These are phyloP conservation scores for Ophiocordyceps camponoti-floridani DNA, from an alignment of 2,329 filamentous ascomycete species.

Conservation along the genomic window DNA sequence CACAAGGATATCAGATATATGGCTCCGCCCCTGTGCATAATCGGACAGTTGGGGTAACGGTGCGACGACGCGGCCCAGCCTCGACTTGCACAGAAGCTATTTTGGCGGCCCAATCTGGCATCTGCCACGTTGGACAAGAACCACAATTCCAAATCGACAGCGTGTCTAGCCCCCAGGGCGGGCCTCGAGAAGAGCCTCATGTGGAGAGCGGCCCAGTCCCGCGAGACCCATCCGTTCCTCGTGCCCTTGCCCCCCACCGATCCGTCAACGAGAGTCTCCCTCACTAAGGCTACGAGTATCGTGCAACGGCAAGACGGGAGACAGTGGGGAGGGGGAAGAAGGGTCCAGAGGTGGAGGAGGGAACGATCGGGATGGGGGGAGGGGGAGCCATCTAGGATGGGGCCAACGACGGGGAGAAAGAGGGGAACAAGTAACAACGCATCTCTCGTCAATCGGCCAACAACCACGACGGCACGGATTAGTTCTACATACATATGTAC, in stretches of 20 bases:
- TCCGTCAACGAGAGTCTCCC: slow-evolving; percentile 2
- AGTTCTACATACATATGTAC: background rate
- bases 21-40: slow-evolving; percentile 3
- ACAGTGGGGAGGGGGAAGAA: background rate
- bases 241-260: slow-evolving; percentile 1
- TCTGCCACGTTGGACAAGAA: slow-evolving; percentile 2
- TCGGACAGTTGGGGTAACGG: slow-evolving; percentile 2
- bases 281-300: background rate
- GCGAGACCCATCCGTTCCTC: background rate
- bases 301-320: background rate
- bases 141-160: slow-evolving; percentile 1
- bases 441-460: too few species aligned
- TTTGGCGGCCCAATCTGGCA: background rate
- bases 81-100: background rate
- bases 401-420: too few species aligned
- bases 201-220: slow-evolving; percentile 5
- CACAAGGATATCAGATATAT: background rate
- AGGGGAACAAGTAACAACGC: too few species aligned
- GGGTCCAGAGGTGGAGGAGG: background rate
- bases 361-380: background rate
- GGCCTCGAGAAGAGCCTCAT: slow-evolving; percentile 4
- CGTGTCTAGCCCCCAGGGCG: too few species aligned
- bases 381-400: too few species aligned
- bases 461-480: background rate
- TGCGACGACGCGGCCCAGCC: background rate